Base-by-base conservation (phyloP, 176 grass and related monocot species). In the Miscanthus lutarioriparius region DNA sequence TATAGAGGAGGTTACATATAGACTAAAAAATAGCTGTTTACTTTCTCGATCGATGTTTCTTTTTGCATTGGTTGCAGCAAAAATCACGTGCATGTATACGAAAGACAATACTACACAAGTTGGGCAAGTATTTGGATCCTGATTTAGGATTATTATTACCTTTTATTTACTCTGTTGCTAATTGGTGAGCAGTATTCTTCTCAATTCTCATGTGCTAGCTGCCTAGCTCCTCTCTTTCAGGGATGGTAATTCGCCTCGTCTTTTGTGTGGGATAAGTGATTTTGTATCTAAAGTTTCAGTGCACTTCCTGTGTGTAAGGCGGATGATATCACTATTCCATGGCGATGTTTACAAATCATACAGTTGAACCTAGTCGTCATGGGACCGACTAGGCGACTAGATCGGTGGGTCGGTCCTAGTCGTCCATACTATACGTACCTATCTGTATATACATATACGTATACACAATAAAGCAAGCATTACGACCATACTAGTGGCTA, bases 21-120 rank as follows among this genome's bases (percentile, higher is more conserved):
- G 69, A 44, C 70, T 71, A 45, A 59, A 47, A 54, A 64, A 78
- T 82, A 78, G 32, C 30, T 58, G 25, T 40, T 74, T 23, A 32
- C 14, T 47, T 70, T 77, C 22, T 37, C 28, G n/a, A 43, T 48
- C 10, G 5, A 28, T 88, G 76, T 9, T 80, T 75, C 47, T 23
- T 43, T 75, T 82, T 35, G 51, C 36, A 56, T 41, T 67, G 36
- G 32, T 68, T 44, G 11, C 5, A 87, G 26, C 20, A 19, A 19
- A 87, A 43, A n/a, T 15, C 23, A 47, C 26, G 6, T 77, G 37
- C 73, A 49, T 77, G 73, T 70, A 89, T 84, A 84, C 19, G 12
- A 80, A 80, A 75, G 70, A 75, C 49, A 69, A 32, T 65, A 78
- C 23, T 56, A 83, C 30, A 54, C 81, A 12, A 63, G 35, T 84